Percentiles rank a stretch among this genome's conserved stretches.
Evolutionary conservation across 208 protist genomes (phyloP).

Genomic region (Giardia duodenalis): DNA sequence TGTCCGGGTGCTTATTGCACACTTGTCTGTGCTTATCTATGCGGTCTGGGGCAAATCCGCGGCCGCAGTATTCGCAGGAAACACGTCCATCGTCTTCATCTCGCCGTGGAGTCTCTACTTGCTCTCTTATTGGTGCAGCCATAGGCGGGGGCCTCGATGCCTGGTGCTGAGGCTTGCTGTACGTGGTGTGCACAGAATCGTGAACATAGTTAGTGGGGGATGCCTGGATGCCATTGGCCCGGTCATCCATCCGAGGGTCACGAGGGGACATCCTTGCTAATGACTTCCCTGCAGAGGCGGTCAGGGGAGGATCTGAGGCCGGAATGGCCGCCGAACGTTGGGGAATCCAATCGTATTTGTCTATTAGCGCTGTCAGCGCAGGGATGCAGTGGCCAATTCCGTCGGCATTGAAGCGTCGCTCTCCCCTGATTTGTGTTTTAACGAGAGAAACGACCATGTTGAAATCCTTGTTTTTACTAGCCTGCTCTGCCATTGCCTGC

Average conservation of each 20-base stretch:
- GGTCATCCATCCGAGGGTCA: neutral
- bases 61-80: neutral
- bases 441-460: neutral
- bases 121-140: neutral
- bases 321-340: neutral
- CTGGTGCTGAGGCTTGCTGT: neutral
- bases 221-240: neutral
- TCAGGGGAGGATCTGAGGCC: neutral
- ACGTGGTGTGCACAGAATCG: neutral
- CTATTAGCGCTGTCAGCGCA: neutral
- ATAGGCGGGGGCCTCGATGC: neutral
- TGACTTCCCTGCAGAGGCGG: neutral
- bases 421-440: neutral
- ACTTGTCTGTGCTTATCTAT: neutral
- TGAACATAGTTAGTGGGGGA: neutral
- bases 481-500: too few relatives aligned
- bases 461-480: neutral
- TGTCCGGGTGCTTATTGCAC: neutral
- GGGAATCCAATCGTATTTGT: neutral
- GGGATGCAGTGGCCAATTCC: neutral
- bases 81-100: neutral
- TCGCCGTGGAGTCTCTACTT: too few relatives aligned
- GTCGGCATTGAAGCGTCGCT: neutral
- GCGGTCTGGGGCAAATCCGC: neutral
- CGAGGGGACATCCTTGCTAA: neutral